A percentile compares a stretch with the other conserved stretches of the same genome.
These are phyloP conservation scores for Atkinsonella hypoxylon DNA, from an alignment of 2,329 filamentous ascomycete species.

Conservation along the genomic window DNA sequence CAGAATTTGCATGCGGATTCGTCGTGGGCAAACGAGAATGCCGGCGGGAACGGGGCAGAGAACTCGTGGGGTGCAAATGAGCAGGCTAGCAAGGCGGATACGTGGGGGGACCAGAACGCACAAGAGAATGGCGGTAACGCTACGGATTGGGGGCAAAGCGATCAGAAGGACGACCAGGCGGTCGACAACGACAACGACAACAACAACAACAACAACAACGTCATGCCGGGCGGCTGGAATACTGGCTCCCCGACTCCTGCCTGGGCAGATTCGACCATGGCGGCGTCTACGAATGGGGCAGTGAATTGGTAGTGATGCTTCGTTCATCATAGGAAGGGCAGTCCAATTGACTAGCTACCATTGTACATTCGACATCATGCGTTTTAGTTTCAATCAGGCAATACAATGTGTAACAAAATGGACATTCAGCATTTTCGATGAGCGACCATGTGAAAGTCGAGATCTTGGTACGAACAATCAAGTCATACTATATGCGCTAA, in stretches of 20 bases:
- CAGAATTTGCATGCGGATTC: no score
- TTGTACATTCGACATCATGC: no score
- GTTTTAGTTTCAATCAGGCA: no score
- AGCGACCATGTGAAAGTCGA: no score
- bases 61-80: background rate
- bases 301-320: slow-evolving; percentile 8
- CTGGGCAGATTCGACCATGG: slow-evolving; percentile 21
- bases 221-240: slow-evolving; percentile 23
- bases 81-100: background rate
- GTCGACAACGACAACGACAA: slow-evolving; percentile 10
- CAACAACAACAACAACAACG: slow-evolving; percentile 12
- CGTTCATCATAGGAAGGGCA: no score
- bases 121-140: slow-evolving; percentile 4
- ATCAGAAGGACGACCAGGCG: background rate
- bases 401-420: no score
- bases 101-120: background rate
- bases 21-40: no score
- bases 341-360: no score
- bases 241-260: slow-evolving; percentile 6
- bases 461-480: no score
- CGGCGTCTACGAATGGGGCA: slow-evolving; percentile 19
- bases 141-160: background rate
- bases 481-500: no score
- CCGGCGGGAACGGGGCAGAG: background rate
- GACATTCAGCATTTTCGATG: no score